Evolutionary conservation across 2,329 filamentous ascomycete genomes (phyloP), one percentile per base, ranked within the genome.

Genomic region (Beauveria rudraprayagi): DNA sequence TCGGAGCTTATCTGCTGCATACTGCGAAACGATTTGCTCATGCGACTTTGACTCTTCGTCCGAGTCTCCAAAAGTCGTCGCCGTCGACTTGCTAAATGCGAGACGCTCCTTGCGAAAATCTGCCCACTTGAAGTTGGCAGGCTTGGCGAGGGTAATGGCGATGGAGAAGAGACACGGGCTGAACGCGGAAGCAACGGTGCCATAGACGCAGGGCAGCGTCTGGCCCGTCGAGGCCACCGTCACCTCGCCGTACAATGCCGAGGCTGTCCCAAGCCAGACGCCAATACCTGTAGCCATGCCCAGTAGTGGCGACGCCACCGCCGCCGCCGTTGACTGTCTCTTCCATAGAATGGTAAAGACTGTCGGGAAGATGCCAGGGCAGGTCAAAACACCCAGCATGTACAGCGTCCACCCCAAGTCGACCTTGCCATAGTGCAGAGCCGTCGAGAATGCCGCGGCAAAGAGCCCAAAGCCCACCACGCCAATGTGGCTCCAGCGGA

Each of bases 351-450:
- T 77, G 0, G 80, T 80, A 59, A 82, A 81, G 0, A 76, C 73
- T 6, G 80, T 82, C 0, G 81, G 80, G 64, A 83, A 78, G 58
- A 82, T 80, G 0, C 80, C 80, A 0, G 80, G 79, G 41, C 79
- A 82, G 0, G 78, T 82, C 10, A 83, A 65, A 1, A 82, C 77
- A 3, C 80, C 78, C 0, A 83, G 74, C 78, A 83, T 80, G 63
- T 83, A 82, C 1, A 82, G 63, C 0, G 78, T 81, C 81, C 80
- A 84, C 1, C 77, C 76, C 0, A 84, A 72, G 52, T 83, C 77
- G 5, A 83, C 77, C 0, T 80, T 79, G 0, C 79, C 80, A 51
- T 83, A 81, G 68, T 83, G 75, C 1, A 83, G 68, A 56, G 80
- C 77, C 0, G 80, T 82, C 10, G 79, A 78, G 62, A 83, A 82